Base-by-base conservation (phyloP, 208 protist species). In the Leishmania tropica region DNA sequence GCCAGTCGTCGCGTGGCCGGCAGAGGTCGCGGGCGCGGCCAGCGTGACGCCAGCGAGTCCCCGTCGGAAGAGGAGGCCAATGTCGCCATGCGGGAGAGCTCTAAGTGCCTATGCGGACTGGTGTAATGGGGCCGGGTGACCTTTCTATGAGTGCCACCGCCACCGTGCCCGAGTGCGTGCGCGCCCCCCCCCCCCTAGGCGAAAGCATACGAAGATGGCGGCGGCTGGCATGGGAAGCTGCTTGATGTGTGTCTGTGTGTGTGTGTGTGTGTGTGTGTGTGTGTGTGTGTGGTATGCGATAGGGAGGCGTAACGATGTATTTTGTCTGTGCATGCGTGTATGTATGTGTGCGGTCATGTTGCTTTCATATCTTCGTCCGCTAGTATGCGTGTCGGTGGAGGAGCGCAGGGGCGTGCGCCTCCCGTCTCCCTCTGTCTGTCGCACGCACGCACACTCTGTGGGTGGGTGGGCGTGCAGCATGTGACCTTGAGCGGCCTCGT, bases 21-120 rank as follows among this genome's bases (percentile, higher is more conserved):
- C 35, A n/a, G 37, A 65, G 17, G 74, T 19, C 35, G 40, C 19
- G 24, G 15, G 31, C n/a, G 28, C 11, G 54, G 35, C 13, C 53
- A 47, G 19, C 54, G 31, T 37, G 37, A 79, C 48, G 60, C 17
- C 7, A 87, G 79, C 54, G 79, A 83, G n/a, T 81, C 80, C 5
- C 74, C 75, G 19, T 87, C 80, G 21, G 80, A 84, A 24, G 80
- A 40, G 42, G 83, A 87, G 62, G 60, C 51, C 19, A 87, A 82
- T 56, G 77, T 87, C 24, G 84, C 80, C 15, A 84, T 87, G 84
- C 84, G 80, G 28, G 84, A 87, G 40, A 87, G 84, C 71, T 87
- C 84, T 1, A 87, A 87, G 72, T 87, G 84, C 58, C n/a, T 87
- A 6, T 87, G 84, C 53, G 84, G 84, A 3, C 58, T 87, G 28